These are phyloP conservation scores for Hyparrhenia diplandra DNA, from an alignment of 176 grass and related monocot species.

Conservation along the genomic window DNA sequence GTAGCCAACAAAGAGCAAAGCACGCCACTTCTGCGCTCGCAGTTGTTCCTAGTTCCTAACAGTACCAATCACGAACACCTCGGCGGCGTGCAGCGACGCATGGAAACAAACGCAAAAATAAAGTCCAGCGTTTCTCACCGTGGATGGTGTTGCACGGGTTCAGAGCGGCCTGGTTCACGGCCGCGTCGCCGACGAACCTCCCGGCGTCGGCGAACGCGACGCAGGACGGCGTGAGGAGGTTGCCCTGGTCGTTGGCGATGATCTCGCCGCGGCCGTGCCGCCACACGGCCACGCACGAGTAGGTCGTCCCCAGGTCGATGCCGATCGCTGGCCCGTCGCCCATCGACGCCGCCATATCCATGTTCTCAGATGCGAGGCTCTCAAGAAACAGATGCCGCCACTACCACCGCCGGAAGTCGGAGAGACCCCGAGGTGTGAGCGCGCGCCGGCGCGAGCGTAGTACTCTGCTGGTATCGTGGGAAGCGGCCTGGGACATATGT, in stretches of 20 bases:
- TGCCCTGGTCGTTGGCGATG: constrained; percentile 66
- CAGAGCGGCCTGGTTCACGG: too few relatives aligned
- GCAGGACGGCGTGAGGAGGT: constrained; percentile 65
- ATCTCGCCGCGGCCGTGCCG: not conserved
- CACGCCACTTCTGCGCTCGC: not conserved
- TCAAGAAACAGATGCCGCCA: too few relatives aligned
- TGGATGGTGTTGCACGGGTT: too few relatives aligned
- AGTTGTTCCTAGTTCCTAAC: not conserved
- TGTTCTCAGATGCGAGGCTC: too few relatives aligned
- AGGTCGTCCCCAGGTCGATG: not conserved
- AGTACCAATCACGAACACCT: not conserved
- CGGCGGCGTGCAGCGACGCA: not conserved
- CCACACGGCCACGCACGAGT: constrained; percentile 29
- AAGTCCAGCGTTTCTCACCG: not conserved
- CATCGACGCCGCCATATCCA: too few relatives aligned
- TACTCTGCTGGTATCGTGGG: too few relatives aligned
- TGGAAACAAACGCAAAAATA: not conserved
- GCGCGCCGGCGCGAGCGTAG: too few relatives aligned
- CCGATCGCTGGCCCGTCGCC: constrained; percentile 8
- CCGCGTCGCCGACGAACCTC: too few relatives aligned
- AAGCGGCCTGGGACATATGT: too few relatives aligned
- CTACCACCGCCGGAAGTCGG: too few relatives aligned
- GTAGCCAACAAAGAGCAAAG: not conserved
- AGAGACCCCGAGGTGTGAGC: too few relatives aligned
- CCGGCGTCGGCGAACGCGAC: not conserved